Base-by-base conservation (phyloP, 495 filamentous ascomycete species). In the Aspergillus funiculosus region DNA sequence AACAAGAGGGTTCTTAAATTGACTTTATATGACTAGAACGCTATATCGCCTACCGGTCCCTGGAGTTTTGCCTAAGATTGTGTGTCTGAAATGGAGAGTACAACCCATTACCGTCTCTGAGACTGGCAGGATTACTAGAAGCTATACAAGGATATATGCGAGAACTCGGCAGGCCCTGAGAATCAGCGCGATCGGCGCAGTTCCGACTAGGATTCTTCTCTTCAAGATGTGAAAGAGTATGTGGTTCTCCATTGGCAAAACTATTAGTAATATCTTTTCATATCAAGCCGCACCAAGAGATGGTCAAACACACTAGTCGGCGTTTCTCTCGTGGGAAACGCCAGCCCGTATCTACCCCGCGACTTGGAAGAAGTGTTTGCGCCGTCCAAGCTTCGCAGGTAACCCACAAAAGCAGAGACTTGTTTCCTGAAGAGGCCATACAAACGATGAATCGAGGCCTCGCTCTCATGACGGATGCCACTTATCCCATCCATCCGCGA, bases 361-460 rank as follows among this genome's bases (percentile, higher is more conserved):
- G 60, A 53, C 29, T 64, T 66, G 5, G 67, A 60, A 9, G 61
- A 57, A 8, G 60, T 64, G 52, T 70, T 77, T 5, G 74, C 74
- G 6, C 77, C 72, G 46, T 78, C 68, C 34, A 73, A 31, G 9
- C 54, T 36, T 22, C 70, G 62, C 32, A 73, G 19, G 49, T 68
- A 72, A 0, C 51, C 48, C 14, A 69, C 56, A 50, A 92, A 89
- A 0, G 85, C 76, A 14, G 76, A 75, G 0, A 84, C 71, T 48
- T 85, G 84, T 57, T 81, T 85, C 55, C 70, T 72, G 47, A 91
- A 86, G 15, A 62, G 57, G 2, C 58, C 53, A 59, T 89, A 87
- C 32, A 90, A 53, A 13, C 74, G 71, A 42, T 62, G 52, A 10
- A 75, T 59, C 35, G 73, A 54, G 32, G 66, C 60, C 50, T 72